A percentile compares a stretch with the other conserved stretches of the same genome.
phyloP scores from a whole-genome alignment of 2,329 filamentous ascomycete species.

The Penicillium sp. region DNA sequence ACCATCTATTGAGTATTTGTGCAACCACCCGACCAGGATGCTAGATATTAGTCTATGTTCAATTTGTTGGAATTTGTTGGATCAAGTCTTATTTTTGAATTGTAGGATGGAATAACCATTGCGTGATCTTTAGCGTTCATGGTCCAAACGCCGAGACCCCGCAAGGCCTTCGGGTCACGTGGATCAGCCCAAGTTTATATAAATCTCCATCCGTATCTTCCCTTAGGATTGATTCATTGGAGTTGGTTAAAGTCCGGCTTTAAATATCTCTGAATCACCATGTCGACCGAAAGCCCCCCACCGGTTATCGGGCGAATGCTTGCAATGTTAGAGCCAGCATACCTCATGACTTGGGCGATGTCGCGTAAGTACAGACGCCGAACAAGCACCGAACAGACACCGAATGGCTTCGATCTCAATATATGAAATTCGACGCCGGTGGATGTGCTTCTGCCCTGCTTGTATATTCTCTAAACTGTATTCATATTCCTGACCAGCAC shows the following conservation, averaged over 20 bases:
- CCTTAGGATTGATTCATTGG: neutral
- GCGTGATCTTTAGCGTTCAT: neutral
- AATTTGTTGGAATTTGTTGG: neutral
- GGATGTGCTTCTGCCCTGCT: neutral
- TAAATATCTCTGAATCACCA: neutral
- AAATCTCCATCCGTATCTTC: neutral
- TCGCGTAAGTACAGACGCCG: constrained; percentile 24
- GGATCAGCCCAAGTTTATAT: neutral
- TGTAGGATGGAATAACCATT: neutral
- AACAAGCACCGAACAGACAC: neutral
- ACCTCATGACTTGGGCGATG: constrained; percentile 26
- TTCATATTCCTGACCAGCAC: neutral
- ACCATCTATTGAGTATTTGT: constrained; percentile 13
- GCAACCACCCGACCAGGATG: constrained; percentile 15
- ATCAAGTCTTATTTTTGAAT: neutral
- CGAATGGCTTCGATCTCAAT: neutral
- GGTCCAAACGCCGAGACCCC: neutral
- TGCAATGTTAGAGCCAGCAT: constrained; percentile 25
- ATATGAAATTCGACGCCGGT: neutral
- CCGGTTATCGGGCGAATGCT: constrained; percentile 19
- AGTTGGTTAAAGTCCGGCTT: neutral
- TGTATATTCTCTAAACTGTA: neutral
- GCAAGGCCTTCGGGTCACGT: neutral
- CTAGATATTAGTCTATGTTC: constrained; percentile 11
- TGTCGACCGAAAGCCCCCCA: constrained; percentile 13